A percentile compares a stretch with the other conserved stretches of the same genome.
phyloP scores from a whole-genome alignment of 75 land plant genomes.

The Selaginella tamariscina region DNA sequence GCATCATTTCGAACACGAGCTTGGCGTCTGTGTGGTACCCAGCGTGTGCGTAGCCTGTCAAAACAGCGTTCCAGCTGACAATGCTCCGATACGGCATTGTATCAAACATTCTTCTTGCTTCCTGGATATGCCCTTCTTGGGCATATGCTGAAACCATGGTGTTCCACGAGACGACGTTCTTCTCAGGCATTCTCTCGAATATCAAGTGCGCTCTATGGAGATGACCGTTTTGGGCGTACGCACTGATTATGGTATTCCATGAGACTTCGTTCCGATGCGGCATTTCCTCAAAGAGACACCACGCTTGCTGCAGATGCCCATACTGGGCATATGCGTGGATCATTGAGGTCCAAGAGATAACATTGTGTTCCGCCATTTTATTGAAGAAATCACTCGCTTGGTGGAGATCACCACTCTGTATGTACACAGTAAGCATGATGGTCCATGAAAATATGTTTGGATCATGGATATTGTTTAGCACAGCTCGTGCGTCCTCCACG shows the following conservation, averaged over 20 bases:
- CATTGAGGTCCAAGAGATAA: constrained; percentile 29
- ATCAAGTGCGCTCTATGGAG: neutral
- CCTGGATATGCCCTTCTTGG: neutral
- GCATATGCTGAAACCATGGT: constrained; percentile 6
- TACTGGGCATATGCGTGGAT: constrained; percentile 19
- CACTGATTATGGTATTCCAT: constrained; percentile 4
- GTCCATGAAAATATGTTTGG: constrained; percentile 8
- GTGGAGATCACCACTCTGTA: constrained; percentile 8
- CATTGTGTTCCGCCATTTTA: constrained; percentile 18
- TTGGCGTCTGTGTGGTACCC: neutral
- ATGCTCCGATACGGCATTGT: neutral
- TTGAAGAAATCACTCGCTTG: constrained; percentile 26
- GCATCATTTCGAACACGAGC: neutral
- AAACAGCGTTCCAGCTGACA: neutral
- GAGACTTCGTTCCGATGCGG: constrained; percentile 1
- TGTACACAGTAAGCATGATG: neutral
- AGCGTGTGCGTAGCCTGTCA: neutral
- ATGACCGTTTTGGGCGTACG: neutral
- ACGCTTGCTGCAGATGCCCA: constrained; percentile 24
- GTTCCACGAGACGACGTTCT: constrained; percentile 6
- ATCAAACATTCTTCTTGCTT: neutral
- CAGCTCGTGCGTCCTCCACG: neutral
- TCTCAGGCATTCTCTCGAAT: neutral
- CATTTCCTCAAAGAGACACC: constrained; percentile 33
- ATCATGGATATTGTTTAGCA: neutral